Conservation (phyloP, 106 monocot species). For the Dendrobium catenatum region DNA sequence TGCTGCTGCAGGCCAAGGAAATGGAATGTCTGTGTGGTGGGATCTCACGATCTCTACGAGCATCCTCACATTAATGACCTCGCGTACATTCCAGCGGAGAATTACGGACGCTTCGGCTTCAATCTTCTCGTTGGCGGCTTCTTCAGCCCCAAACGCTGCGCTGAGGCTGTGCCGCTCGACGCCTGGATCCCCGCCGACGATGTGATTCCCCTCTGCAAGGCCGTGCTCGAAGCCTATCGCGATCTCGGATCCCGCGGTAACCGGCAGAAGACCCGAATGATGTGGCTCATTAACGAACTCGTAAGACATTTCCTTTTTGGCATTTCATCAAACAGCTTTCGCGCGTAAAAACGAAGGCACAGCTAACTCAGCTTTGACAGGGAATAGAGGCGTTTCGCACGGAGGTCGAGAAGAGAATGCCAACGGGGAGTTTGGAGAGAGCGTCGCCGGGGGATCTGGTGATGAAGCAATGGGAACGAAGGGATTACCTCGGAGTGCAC, state of each 20-base stretch:
- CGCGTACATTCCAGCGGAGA: constrained; percentile 90
- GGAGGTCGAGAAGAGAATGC: constrained; percentile 84
- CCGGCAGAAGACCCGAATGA: constrained; percentile 94
- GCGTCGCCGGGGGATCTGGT: constrained; percentile 57
- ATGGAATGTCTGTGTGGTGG: constrained; percentile 94
- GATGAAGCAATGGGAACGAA: constrained; percentile 52
- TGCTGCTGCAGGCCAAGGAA: constrained; percentile 65
- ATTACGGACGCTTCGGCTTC: constrained; percentile 75
- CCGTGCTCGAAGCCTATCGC: constrained; percentile 73
- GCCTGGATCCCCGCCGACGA: constrained; percentile 76
- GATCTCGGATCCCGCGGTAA: constrained; percentile 86
- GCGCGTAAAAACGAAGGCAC: neutral
- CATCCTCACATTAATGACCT: constrained; percentile 98
- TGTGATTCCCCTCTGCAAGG: constrained; percentile 61
- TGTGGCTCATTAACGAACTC: constrained; percentile 99
- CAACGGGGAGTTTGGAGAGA: constrained; percentile 37
- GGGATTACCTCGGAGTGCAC: constrained; percentile 81
- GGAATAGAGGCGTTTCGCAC: constrained; percentile 78
- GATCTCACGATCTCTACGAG: constrained; percentile 90
- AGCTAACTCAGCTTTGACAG: constrained; percentile 16
- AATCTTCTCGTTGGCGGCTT: constrained; percentile 92
- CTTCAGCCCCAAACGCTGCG: constrained; percentile 93
- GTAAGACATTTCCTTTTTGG: constrained; percentile 26
- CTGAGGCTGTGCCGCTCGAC: constrained; percentile 82
- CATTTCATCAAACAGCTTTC: neutral